Conservation (phyloP, 805 yeast genomes). For the Kuraishia floccosa region DNA sequence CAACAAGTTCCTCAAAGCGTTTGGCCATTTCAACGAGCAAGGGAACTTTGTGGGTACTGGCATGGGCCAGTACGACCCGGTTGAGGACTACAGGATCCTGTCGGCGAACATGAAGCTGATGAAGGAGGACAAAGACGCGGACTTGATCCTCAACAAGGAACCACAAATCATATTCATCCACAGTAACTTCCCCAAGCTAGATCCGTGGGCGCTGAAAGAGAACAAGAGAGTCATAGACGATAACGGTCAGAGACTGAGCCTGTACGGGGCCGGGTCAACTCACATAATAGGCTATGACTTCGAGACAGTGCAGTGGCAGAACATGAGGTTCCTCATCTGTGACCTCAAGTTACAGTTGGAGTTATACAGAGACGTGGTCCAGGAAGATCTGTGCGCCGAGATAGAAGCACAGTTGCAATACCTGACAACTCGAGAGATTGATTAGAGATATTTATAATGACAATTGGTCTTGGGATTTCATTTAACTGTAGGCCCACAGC, state of each 20-base stretch:
- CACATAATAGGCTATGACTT: conserved; percentile 42
- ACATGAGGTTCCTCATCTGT: conserved; percentile 44
- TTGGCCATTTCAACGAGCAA: conserved; percentile 26
- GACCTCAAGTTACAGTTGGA: conserved; percentile 33
- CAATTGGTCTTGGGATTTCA: no score
- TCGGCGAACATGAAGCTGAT: background rate
- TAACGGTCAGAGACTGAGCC: conserved; percentile 36
- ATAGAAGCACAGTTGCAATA: conserved; percentile 32
- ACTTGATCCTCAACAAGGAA: conserved; percentile 7
- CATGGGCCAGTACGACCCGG: conserved; percentile 39
- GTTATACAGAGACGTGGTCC: conserved; percentile 27
- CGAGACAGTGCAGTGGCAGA: conserved; percentile 47
- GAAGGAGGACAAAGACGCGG: conserved; percentile 1
- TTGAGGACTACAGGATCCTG: conserved; percentile 16
- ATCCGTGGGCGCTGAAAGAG: conserved; percentile 43
- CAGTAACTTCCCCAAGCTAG: conserved; percentile 56
- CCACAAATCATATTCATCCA: conserved; percentile 42
- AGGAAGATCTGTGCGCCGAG: conserved; percentile 35
- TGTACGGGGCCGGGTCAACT: conserved; percentile 48
- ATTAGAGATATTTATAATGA: no score
- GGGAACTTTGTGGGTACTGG: conserved; percentile 30
- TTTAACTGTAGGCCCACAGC: no score
- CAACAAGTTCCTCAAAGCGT: conserved; percentile 38
- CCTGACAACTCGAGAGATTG: no score
- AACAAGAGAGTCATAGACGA: conserved; percentile 27